Conservation (phyloP, 768 basidiomycete genomes). For the Brasilioporus rufonigricans region DNA sequence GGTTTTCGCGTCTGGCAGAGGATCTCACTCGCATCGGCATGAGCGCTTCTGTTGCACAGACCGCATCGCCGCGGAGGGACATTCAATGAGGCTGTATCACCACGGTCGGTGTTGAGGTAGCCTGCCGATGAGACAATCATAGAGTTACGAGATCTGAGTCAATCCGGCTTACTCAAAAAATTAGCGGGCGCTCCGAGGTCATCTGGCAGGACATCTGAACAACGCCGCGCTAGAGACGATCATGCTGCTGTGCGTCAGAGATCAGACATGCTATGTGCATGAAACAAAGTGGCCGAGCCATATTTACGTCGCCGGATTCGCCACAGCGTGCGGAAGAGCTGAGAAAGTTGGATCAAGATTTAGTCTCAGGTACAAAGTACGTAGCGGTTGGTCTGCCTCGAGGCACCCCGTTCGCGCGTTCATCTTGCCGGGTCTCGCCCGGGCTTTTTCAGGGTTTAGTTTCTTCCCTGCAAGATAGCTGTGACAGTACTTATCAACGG, state of each 20-base stretch:
- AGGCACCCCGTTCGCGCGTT: slow-evolving; percentile 22
- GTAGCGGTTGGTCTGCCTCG: slow-evolving; percentile 13
- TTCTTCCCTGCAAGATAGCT: slow-evolving; percentile 11
- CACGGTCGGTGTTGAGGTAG: background rate
- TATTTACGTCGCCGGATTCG: background rate
- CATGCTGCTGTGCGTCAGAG: background rate
- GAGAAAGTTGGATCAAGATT: background rate
- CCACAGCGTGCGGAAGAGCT: background rate
- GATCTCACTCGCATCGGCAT: background rate
- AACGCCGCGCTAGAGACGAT: background rate
- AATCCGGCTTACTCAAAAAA: background rate
- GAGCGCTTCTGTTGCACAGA: background rate
- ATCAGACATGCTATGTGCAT: background rate
- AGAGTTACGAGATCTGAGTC: background rate
- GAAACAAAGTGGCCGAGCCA: background rate
- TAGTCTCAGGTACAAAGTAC: slow-evolving; percentile 13
- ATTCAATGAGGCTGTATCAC: background rate
- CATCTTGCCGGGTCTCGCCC: slow-evolving; percentile 7
- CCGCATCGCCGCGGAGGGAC: slow-evolving; percentile 2
- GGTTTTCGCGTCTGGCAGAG: background rate
- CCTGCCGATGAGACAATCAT: background rate
- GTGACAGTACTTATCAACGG: slow-evolving; percentile 4
- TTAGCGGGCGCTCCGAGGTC: background rate
- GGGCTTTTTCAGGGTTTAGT: slow-evolving; percentile 5
- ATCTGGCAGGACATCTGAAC: background rate